These are phyloP conservation scores for Hymenoscyphus linearis DNA, from an alignment of 2,329 filamentous ascomycete genomes.

Conservation along the genomic window DNA sequence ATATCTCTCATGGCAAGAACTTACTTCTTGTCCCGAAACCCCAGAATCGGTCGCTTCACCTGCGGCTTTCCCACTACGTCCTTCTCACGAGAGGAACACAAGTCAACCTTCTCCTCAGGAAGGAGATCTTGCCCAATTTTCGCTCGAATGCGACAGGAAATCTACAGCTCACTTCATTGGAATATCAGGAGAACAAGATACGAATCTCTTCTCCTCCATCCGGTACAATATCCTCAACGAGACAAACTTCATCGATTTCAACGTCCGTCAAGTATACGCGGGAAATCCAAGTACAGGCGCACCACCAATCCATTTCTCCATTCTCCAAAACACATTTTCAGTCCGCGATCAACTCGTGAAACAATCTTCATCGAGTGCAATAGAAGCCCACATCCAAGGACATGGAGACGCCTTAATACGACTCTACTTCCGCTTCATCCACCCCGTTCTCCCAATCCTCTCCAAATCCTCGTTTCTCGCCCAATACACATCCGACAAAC, in stretches of 20 bases:
- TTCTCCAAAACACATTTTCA: slow-evolving; percentile 42
- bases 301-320: slow-evolving; percentile 41
- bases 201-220: slow-evolving; percentile 42
- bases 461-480: slow-evolving; percentile 41
- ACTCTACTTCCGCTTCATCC: slow-evolving; percentile 42
- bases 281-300: slow-evolving; percentile 34
- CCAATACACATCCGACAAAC: slow-evolving; percentile 35
- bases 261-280: slow-evolving; percentile 39
- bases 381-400: slow-evolving; percentile 39
- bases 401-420: slow-evolving; percentile 39
- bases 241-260: slow-evolving; percentile 39
- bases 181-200: slow-evolving; percentile 42
- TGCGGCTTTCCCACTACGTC: slow-evolving; percentile 3
- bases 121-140: slow-evolving; percentile 20
- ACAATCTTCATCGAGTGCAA: slow-evolving; percentile 36
- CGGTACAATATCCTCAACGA: slow-evolving; percentile 42
- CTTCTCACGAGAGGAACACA: background rate
- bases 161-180: slow-evolving; percentile 43
- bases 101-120: slow-evolving; percentile 4
- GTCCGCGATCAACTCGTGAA: slow-evolving; percentile 37
- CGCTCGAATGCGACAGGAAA: slow-evolving; percentile 39
- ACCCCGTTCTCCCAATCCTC: slow-evolving; percentile 40
- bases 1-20: slow-evolving; percentile 13
- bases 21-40: slow-evolving; percentile 10
- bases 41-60: background rate